phyloP scores from a whole-genome alignment of 805 yeast species.

The Metschnikowia cubensis region DNA sequence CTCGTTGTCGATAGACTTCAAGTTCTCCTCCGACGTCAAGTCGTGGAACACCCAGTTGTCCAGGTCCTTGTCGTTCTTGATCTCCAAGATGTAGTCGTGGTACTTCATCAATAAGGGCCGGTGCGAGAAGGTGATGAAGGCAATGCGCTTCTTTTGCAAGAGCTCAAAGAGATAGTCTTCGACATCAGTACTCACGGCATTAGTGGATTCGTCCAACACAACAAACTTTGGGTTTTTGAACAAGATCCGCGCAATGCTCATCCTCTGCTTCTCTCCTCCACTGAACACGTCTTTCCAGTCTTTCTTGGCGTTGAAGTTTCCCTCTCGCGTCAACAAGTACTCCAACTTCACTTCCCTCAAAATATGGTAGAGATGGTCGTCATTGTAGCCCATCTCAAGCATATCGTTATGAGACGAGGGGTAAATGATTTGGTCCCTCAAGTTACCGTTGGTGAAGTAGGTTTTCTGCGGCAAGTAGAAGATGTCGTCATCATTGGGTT shows the following conservation, averaged over 20 bases:
- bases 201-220: constrained; percentile 88
- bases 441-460: constrained; percentile 76
- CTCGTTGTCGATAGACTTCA: constrained; percentile 69
- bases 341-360: constrained; percentile 75
- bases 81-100: constrained; percentile 71
- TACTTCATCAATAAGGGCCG: constrained; percentile 80
- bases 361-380: constrained; percentile 62
- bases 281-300: constrained; percentile 90
- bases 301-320: constrained; percentile 49
- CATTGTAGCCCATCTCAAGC: constrained; percentile 66
- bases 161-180: constrained; percentile 82
- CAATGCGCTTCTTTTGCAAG: constrained; percentile 63
- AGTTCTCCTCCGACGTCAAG: constrained; percentile 61
- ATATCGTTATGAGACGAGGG: constrained; percentile 78
- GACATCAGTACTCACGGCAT: constrained; percentile 85
- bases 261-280: constrained; percentile 94
- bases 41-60: constrained; percentile 47
- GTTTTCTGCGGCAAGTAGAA: constrained; percentile 83
- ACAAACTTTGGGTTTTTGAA: constrained; percentile 80
- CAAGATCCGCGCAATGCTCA: constrained; percentile 80
- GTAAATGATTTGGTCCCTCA: constrained; percentile 87
- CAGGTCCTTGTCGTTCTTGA: constrained; percentile 49
- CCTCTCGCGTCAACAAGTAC: constrained; percentile 68
- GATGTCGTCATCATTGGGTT: constrained; percentile 66
- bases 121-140: constrained; percentile 78